These are phyloP conservation scores for Ophiostoma triangulosporum DNA, from an alignment of 2,329 filamentous ascomycete genomes.

Conservation along the genomic window DNA sequence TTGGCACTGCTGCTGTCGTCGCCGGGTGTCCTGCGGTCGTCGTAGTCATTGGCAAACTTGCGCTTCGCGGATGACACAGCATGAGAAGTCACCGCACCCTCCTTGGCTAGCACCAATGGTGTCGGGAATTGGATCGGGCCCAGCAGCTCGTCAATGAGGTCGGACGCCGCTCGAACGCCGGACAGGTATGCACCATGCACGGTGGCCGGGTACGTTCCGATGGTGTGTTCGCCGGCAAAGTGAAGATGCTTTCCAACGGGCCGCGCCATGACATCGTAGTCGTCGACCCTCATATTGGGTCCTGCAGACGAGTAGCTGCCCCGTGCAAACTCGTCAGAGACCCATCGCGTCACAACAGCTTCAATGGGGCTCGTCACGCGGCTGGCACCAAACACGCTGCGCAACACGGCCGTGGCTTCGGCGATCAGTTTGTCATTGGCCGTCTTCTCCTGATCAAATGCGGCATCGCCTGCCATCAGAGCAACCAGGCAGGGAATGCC, in stretches of 20 bases:
- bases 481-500: conserved; percentile 80
- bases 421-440: conserved; percentile 61
- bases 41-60: conserved; percentile 24
- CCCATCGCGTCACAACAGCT: conserved; percentile 85
- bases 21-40: not conserved
- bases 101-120: conserved; percentile 59
- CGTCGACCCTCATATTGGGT: conserved; percentile 64
- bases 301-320: conserved; percentile 94
- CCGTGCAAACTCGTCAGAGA: conserved; percentile 75
- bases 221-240: conserved; percentile 95
- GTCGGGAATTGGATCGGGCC: conserved; percentile 67
- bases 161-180: conserved; percentile 75
- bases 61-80: conserved; percentile 31
- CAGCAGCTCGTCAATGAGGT: conserved; percentile 67
- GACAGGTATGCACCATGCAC: conserved; percentile 95
- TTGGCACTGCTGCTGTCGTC: not conserved
- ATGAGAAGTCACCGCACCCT: conserved; percentile 21
- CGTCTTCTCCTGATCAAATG: conserved; percentile 70
- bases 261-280: conserved; percentile 85
- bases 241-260: conserved; percentile 67
- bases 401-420: conserved; percentile 69
- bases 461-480: conserved; percentile 90
- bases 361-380: conserved; percentile 68
- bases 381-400: conserved; percentile 53
- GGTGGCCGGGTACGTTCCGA: conserved; percentile 87